Evolutionary conservation across 805 yeast genomes (phyloP).

Genomic region (Ogataea nitratoaversa): DNA sequence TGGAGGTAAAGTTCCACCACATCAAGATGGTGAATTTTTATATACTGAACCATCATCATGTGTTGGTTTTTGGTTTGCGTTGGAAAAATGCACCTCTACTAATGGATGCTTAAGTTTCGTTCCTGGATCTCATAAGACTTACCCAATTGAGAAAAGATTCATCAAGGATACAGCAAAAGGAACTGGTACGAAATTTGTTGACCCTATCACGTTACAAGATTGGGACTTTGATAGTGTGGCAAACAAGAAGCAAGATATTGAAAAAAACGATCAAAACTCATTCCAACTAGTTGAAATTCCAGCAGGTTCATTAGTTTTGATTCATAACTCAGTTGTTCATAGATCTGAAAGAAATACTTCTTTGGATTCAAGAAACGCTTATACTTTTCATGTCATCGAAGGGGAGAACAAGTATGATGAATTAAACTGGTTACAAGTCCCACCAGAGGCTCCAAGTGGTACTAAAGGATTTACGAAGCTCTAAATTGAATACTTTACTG

Average conservation of each 20-base stretch:
- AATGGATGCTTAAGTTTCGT: constrained; percentile 69
- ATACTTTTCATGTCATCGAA: constrained; percentile 77
- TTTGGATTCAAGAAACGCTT: constrained; percentile 60
- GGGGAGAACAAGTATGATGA: constrained; percentile 59
- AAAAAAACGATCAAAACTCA: constrained; percentile 34
- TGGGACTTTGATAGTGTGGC: constrained; percentile 17
- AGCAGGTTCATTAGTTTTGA: constrained; percentile 68
- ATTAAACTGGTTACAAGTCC: constrained; percentile 75
- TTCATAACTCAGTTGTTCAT: constrained; percentile 69
- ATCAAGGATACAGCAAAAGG: constrained; percentile 47
- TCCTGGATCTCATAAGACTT: constrained; percentile 65
- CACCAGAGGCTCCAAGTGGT: constrained; percentile 48
- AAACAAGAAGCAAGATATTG: constrained; percentile 20
- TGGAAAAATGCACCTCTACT: constrained; percentile 61
- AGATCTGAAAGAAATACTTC: constrained; percentile 61
- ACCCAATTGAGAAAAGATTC: constrained; percentile 57
- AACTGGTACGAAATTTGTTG: constrained; percentile 55
- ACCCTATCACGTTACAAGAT: constrained; percentile 19
- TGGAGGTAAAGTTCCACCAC: constrained; percentile 72
- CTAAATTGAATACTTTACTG: no score
- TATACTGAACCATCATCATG: constrained; percentile 70
- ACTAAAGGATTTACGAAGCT: constrained; percentile 56
- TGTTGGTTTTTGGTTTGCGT: constrained; percentile 77
- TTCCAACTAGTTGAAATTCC: constrained; percentile 56
- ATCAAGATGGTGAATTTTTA: constrained; percentile 70